Evolutionary conservation across 257 asterid genomes (phyloP).

Genomic region (Handroanthus guayacan): DNA sequence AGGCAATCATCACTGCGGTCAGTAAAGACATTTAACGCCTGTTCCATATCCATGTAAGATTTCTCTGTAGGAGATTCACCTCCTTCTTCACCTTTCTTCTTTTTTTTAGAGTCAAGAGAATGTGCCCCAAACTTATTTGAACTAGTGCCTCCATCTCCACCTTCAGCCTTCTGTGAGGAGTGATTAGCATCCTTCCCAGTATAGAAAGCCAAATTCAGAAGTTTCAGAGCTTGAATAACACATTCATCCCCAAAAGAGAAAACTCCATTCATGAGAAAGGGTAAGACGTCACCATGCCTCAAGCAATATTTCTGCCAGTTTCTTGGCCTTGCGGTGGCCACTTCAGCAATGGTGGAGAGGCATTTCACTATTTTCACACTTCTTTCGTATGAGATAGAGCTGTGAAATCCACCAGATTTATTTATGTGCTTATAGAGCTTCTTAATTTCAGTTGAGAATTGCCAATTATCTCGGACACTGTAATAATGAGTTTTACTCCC

Average conservation of each 20-base stretch:
- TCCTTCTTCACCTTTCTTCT: slow-evolving; percentile 97
- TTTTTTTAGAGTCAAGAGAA: slow-evolving; percentile 77
- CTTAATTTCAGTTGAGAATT: slow-evolving; percentile 85
- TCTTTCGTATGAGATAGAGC: slow-evolving; percentile 87
- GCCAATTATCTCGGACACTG: slow-evolving; percentile 97
- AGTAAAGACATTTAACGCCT: slow-evolving; percentile 70
- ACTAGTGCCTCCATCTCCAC: slow-evolving; percentile 63
- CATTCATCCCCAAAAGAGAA: slow-evolving; percentile 95
- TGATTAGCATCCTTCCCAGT: slow-evolving; percentile 81
- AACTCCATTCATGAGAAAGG: slow-evolving; percentile 83
- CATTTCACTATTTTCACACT: slow-evolving; percentile 94
- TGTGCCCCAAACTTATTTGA: slow-evolving; percentile 73
- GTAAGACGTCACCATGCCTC: slow-evolving; percentile 81
- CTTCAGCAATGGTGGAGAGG: slow-evolving; percentile 91
- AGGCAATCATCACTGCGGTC: slow-evolving; percentile 80
- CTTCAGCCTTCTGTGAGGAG: slow-evolving; percentile 78
- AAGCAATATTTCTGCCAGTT: slow-evolving; percentile 98
- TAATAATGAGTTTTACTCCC: slow-evolving; percentile 98
- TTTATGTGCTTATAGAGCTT: slow-evolving; percentile 88
- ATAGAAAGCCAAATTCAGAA: slow-evolving; percentile 85
- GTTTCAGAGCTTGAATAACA: slow-evolving; percentile 83
- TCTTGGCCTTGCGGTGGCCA: slow-evolving; percentile 92
- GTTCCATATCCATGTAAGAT: slow-evolving; percentile 94
- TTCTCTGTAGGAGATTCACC: slow-evolving; percentile 75
- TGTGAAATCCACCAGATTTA: slow-evolving; percentile 94